These are phyloP conservation scores for Aspergillus tamarii DNA, from an alignment of 2,329 filamentous ascomycete genomes.

Conservation along the genomic window DNA sequence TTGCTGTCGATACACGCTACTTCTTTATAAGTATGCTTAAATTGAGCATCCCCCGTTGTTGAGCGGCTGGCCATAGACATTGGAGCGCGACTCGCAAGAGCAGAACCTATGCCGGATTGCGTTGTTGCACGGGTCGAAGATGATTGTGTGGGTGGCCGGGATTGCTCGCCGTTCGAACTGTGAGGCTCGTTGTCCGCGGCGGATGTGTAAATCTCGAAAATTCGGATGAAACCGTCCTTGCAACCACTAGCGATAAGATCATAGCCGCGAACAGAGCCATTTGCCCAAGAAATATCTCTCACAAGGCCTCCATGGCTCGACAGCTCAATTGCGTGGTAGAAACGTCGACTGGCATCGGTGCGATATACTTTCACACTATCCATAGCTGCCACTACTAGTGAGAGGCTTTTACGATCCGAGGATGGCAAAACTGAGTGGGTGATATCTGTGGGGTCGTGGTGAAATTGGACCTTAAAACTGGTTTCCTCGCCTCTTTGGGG, in stretches of 20 bases:
- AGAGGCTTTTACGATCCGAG: constrained; percentile 77
- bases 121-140: constrained; percentile 36
- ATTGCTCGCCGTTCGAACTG: constrained; percentile 29
- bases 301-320: constrained; percentile 75
- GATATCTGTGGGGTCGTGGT: constrained; percentile 75
- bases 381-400: constrained; percentile 84
- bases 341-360: constrained; percentile 72
- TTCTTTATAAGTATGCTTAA: constrained; percentile 46
- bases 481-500: constrained; percentile 83
- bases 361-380: constrained; percentile 81
- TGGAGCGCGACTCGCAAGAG: constrained; percentile 41
- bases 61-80: constrained; percentile 36
- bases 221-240: constrained; percentile 85
- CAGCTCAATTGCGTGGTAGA: constrained; percentile 82
- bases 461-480: constrained; percentile 82
- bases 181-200: constrained; percentile 30
- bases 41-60: constrained; percentile 39
- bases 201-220: constrained; percentile 69
- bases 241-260: constrained; percentile 90
- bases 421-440: constrained; percentile 78
- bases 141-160: constrained; percentile 31
- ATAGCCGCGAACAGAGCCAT: constrained; percentile 85
- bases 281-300: constrained; percentile 88
- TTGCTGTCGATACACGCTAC: constrained; percentile 48
- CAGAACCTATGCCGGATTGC: constrained; percentile 48